Percentiles rank a stretch among this genome's conserved stretches.
Evolutionary conservation across 2,329 filamentous ascomycete genomes (phyloP).

Genomic region (Xylaria multiplex): DNA sequence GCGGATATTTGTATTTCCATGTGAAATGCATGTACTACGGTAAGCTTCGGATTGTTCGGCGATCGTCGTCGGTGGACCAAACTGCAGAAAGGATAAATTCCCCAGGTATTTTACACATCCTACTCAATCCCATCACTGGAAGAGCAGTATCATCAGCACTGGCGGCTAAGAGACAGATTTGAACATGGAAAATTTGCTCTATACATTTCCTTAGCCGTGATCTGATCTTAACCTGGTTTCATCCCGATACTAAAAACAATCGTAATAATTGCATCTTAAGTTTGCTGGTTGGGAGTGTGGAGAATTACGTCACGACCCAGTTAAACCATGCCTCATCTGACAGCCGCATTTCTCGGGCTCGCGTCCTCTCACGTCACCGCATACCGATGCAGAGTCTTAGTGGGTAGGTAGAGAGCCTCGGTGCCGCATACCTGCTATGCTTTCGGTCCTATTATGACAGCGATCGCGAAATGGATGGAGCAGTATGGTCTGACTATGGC

Average conservation of each 20-base stretch:
- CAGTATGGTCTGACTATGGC: too few relatives aligned
- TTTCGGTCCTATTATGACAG: constrained; percentile 35
- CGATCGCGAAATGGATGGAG: constrained; percentile 22
- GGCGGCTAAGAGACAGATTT: too few relatives aligned
- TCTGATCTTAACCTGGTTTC: not conserved
- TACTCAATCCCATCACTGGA: too few relatives aligned
- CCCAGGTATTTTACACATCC: too few relatives aligned
- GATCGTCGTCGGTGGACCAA: not conserved
- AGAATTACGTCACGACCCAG: constrained; percentile 22
- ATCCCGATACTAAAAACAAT: not conserved
- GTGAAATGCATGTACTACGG: constrained; percentile 12
- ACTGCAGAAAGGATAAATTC: not conserved
- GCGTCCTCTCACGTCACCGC: constrained; percentile 23
- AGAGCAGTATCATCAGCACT: too few relatives aligned
- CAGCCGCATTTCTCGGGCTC: constrained; percentile 14
- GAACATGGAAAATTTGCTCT: too few relatives aligned
- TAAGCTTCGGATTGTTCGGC: constrained; percentile 27
- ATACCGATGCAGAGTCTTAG: not conserved
- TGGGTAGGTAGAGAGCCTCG: constrained; percentile 4
- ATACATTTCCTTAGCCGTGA: too few relatives aligned
- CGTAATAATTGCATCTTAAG: not conserved
- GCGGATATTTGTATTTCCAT: not conserved
- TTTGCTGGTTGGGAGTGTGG: not conserved
- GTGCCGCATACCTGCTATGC: constrained; percentile 2
- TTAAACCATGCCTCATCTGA: constrained; percentile 20